These are phyloP conservation scores for Hypholoma fasciculare DNA, from an alignment of 768 basidiomycete species.

Conservation along the genomic window DNA sequence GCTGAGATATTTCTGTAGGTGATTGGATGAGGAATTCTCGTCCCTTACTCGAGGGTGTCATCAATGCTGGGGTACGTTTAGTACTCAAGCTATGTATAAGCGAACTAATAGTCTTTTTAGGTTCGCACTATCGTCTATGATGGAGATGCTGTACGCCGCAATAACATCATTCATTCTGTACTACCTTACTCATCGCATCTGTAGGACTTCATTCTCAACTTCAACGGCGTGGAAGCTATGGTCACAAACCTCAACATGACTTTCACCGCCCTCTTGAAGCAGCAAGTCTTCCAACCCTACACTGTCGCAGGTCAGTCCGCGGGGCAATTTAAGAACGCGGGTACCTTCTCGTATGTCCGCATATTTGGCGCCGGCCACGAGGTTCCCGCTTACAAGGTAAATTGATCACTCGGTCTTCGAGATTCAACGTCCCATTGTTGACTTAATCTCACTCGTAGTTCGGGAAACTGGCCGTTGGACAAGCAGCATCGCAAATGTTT, in stretches of 20 bases:
- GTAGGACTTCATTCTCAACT: slow-evolving; percentile 57
- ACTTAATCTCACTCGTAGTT: slow-evolving; percentile 15
- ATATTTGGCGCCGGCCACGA: slow-evolving; percentile 47
- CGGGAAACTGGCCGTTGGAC: slow-evolving; percentile 28
- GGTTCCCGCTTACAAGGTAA: slow-evolving; percentile 40
- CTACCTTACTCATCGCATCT: not conserved
- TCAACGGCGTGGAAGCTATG: slow-evolving; percentile 58
- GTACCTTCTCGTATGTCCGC: slow-evolving; percentile 52
- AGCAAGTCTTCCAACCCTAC: slow-evolving; percentile 43
- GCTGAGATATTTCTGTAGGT: slow-evolving; percentile 21
- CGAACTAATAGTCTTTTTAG: slow-evolving; percentile 12
- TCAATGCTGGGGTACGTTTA: slow-evolving; percentile 48
- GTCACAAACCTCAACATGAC: slow-evolving; percentile 47
- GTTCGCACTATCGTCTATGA: slow-evolving; percentile 51
- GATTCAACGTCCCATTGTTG: not conserved
- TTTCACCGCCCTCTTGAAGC: slow-evolving; percentile 38
- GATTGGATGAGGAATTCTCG: slow-evolving; percentile 61
- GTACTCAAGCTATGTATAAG: not conserved
- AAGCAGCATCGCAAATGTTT: slow-evolving; percentile 41
- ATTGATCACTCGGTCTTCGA: not conserved
- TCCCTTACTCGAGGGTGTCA: slow-evolving; percentile 53
- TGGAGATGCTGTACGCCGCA: slow-evolving; percentile 48
- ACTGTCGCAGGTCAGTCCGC: slow-evolving; percentile 46
- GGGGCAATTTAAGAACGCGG: slow-evolving; percentile 57
- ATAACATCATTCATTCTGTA: not conserved